phyloP scores from a whole-genome alignment of 495 filamentous ascomycete species.

The Talaromyces proteolyticus region DNA sequence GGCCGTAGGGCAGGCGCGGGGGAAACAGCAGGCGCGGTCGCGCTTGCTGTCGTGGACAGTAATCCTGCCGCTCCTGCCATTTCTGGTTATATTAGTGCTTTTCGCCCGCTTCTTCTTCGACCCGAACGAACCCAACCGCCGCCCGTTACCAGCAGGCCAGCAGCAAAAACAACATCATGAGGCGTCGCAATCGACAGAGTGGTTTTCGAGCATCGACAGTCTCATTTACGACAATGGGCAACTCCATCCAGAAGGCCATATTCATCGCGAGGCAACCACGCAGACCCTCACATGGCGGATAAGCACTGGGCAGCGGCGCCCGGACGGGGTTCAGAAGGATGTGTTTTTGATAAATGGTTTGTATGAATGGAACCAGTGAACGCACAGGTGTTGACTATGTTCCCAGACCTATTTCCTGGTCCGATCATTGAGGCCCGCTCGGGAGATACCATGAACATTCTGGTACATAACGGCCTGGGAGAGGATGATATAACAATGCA shows the following conservation, averaged over 20 bases:
- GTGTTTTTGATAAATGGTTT: conserved; percentile 33
- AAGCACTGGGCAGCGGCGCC: conserved; percentile 21
- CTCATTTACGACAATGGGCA: conserved; percentile 13
- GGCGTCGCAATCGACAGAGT: no score
- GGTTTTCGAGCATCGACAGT: not conserved
- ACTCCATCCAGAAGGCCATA: conserved; percentile 35
- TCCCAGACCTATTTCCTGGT: conserved; percentile 28
- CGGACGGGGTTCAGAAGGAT: conserved; percentile 35
- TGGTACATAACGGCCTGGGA: conserved; percentile 60
- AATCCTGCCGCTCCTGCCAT: not conserved
- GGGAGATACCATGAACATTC: conserved; percentile 66
- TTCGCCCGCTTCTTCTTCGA: not conserved
- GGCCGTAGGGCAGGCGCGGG: not conserved
- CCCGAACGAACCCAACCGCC: not conserved
- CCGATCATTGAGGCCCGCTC: conserved; percentile 33
- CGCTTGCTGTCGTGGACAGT: not conserved
- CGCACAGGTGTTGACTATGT: not conserved
- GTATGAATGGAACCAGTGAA: not conserved
- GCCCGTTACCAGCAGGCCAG: not conserved
- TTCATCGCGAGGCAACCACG: conserved; percentile 22
- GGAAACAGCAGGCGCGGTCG: not conserved
- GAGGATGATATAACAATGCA: conserved; percentile 67
- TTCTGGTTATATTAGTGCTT: not conserved
- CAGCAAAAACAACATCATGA: no score
- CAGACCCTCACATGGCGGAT: conserved; percentile 29